Evolutionary conservation across 352 stramenopile species (phyloP), one percentile per base, ranked within the genome.

Genomic region (Globisporangium nodosum): DNA sequence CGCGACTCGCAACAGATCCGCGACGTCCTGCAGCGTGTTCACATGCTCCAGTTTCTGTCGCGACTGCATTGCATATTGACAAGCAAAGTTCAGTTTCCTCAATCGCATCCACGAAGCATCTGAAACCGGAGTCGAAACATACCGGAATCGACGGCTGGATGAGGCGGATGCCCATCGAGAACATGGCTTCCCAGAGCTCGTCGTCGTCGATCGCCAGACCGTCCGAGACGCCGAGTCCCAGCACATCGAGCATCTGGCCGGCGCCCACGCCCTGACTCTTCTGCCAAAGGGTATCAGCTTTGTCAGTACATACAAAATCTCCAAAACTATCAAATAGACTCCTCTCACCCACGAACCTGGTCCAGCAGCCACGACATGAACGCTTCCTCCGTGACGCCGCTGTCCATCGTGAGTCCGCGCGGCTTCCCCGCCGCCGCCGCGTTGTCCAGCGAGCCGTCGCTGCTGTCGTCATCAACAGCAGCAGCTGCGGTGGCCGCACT

Each of bases 81-180:
- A 37, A 9, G 5, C 18, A 52, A 37, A 8, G 11, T 43, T 43
- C 37, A 43, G 37, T 18, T 18, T 16, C 12, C 13, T 13, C 8
- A 0, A 3, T 9, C 8, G 33, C 8, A 39, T 35, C 33, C 33
- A 39, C 0, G 33, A 39, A 39, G 12, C 33, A 39, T 27, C 24
- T 27, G 24, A 27, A 27, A 27, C 1, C 24, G 24, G 24, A 27
- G 24, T 18, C 15, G 35, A 30, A 30, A 70, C 69, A 50, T 70
- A 85, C 79, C 49, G 78, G 70, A 30, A 84, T 74, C 20, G 71
- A 60, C 16, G 84, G 81, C 56, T 88, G 79, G 50, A 93, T 87
- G 15, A 93, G 70, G 21, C 81, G 81, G 52, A 93, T 85, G 8
- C 84, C 84, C 84, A 93, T 93, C 11, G 84, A 89, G 30, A 93